A percentile compares a stretch with the other conserved stretches of the same genome.
Conservation (phyloP, 106 monocot species). For the Dendrobium catenatum region DNA sequence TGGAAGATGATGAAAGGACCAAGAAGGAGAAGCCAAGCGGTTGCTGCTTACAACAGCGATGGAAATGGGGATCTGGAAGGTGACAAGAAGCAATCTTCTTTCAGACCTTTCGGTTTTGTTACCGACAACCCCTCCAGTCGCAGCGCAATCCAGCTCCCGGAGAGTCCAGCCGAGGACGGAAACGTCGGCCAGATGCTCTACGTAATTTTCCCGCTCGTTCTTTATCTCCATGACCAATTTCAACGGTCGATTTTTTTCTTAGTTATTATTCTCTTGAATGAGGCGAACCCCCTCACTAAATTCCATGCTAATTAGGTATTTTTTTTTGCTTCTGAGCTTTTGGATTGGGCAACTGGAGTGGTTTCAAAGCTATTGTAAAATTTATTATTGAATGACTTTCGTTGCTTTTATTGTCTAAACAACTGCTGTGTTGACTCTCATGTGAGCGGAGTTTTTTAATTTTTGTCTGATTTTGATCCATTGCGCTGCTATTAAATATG, state of each 20-base stretch:
- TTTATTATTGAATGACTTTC: neutral
- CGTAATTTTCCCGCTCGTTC: constrained; percentile 17
- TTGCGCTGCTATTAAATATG: neutral
- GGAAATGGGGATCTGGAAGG: constrained; percentile 4
- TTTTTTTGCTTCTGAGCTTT: neutral
- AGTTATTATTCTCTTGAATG: neutral
- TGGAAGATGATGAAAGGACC: neutral
- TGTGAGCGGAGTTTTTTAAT: neutral
- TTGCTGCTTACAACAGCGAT: constrained; percentile 21
- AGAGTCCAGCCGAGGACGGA: constrained; percentile 85
- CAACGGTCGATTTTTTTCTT: neutral
- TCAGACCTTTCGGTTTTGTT: constrained; percentile 97
- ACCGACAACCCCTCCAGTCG: constrained; percentile 95
- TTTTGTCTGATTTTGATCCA: neutral
- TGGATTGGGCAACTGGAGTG: neutral
- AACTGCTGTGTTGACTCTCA: neutral
- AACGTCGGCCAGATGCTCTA: constrained; percentile 99
- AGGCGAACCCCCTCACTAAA: neutral
- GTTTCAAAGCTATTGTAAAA: neutral
- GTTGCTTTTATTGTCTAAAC: neutral
- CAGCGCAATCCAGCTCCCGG: constrained; percentile 86
- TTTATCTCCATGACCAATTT: neutral
- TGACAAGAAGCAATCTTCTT: constrained; percentile 28
- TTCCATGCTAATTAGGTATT: neutral
- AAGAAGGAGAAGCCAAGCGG: constrained; percentile 10